Conservation (phyloP, 768 basidiomycete genomes). For the Agaricus subrufescens region DNA sequence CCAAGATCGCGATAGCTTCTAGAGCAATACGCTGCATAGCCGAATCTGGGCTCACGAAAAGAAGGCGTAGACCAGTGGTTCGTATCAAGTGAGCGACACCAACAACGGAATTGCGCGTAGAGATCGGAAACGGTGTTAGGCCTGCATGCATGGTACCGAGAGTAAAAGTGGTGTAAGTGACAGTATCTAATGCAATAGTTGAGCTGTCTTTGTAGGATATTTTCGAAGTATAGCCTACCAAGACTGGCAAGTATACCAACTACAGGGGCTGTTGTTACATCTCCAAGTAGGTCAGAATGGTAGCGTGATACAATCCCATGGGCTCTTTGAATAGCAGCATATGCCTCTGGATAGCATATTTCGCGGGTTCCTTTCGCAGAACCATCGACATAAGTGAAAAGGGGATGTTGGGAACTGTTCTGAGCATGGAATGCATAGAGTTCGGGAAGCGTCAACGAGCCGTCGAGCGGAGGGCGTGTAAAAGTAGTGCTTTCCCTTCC, state of each 20-base stretch:
- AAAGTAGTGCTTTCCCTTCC: background rate
- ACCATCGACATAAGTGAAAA: background rate
- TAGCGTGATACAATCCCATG: background rate
- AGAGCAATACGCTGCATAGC: conserved; percentile 14
- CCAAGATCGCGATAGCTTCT: conserved; percentile 9
- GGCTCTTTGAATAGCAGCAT: background rate
- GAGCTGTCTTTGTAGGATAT: background rate
- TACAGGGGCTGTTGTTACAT: background rate
- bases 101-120: conserved; percentile 39
- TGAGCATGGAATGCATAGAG: background rate
- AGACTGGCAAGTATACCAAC: background rate
- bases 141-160: conserved; percentile 36
- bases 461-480: background rate
- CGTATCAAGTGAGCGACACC: conserved; percentile 41
- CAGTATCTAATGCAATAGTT: conserved; percentile 21
- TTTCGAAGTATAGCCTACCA: background rate
- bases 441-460: background rate
- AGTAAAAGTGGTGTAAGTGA: conserved; percentile 27
- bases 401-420: background rate
- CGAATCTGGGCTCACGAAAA: conserved; percentile 20
- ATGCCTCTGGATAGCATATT: background rate
- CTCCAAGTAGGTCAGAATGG: background rate
- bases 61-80: conserved; percentile 12
- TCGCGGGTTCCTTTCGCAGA: background rate
- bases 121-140: conserved; percentile 30